These are phyloP conservation scores for Croton setiger DNA, from an alignment of 441 rosid species.

Conservation along the genomic window DNA sequence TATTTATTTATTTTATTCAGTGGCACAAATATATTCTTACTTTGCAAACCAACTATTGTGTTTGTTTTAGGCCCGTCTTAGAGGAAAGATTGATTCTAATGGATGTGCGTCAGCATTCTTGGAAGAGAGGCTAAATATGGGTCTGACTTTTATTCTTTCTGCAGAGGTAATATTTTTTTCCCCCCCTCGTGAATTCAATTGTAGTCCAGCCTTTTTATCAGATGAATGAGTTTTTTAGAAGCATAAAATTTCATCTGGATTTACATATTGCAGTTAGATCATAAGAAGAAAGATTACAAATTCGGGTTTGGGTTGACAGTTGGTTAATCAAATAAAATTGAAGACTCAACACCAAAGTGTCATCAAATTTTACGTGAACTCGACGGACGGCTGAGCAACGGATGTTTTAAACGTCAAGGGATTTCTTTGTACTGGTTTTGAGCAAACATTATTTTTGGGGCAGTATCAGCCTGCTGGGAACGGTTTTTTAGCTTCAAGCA, in stretches of 20 bases:
- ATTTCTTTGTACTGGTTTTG: conserved; percentile 16
- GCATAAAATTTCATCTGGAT: background rate
- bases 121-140: conserved; percentile 90
- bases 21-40: too few species aligned
- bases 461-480: conserved; percentile 15
- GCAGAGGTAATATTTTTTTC: conserved; percentile 67
- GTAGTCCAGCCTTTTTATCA: too few species aligned
- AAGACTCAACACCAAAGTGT: background rate
- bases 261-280: conserved; percentile 62
- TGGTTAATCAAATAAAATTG: conserved; percentile 34
- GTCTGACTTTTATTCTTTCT: conserved; percentile 83
- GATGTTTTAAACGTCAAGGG: conserved; percentile 22
- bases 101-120: conserved; percentile 74
- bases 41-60: conserved; percentile 5
- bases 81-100: conserved; percentile 95
- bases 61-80: conserved; percentile 69
- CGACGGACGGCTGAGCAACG: conserved; percentile 13
- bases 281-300: conserved; percentile 91
- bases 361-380: conserved; percentile 1
- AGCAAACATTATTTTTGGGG: conserved; percentile 13
- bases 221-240: background rate
- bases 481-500: conserved; percentile 18
- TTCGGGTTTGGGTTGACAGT: conserved; percentile 95
- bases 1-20: too few species aligned
- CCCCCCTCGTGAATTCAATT: too few species aligned